Evolutionary conservation across 768 basidiomycete species (phyloP).

Genomic region (Pholiota molesta): DNA sequence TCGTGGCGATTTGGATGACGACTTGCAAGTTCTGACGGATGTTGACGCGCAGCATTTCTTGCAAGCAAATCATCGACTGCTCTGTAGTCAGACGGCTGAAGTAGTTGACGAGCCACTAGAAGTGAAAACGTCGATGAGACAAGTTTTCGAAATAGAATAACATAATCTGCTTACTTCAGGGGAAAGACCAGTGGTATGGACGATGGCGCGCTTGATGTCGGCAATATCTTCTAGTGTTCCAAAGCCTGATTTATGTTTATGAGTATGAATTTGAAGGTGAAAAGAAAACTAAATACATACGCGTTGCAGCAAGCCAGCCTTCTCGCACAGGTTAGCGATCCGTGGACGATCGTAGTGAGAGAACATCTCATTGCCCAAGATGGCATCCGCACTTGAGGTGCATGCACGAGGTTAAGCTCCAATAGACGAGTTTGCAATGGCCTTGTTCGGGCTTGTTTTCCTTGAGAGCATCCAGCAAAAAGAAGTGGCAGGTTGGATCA

Average conservation of each 20-base stretch:
- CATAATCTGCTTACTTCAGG: slow-evolving; percentile 62
- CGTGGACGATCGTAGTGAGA: slow-evolving; percentile 94
- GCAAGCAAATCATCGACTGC: slow-evolving; percentile 93
- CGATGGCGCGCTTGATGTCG: slow-evolving; percentile 98
- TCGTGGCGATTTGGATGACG: slow-evolving; percentile 96
- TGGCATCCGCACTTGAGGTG: slow-evolving; percentile 99
- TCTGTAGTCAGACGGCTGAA: slow-evolving; percentile 97
- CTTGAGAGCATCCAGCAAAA: slow-evolving; percentile 96
- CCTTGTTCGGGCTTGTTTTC: slow-evolving; percentile 98
- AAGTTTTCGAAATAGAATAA: not conserved
- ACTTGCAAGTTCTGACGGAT: slow-evolving; percentile 97
- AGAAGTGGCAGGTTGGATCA: slow-evolving; percentile 99
- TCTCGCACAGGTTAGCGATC: slow-evolving; percentile 98
- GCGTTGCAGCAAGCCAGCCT: slow-evolving; percentile 93
- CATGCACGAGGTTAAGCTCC: slow-evolving; percentile 97
- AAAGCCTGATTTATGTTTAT: slow-evolving; percentile 67
- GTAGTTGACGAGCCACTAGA: slow-evolving; percentile 93
- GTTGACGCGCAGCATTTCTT: slow-evolving; percentile 97
- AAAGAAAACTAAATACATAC: too few relatives aligned
- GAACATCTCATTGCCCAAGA: slow-evolving; percentile 99
- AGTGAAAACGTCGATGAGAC: slow-evolving; percentile 11
- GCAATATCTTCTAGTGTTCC: slow-evolving; percentile 97
- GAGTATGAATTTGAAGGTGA: slow-evolving; percentile 1
- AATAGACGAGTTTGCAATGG: slow-evolving; percentile 93
- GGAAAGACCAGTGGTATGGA: slow-evolving; percentile 84